phyloP scores from a whole-genome alignment of 2,329 filamentous ascomycete genomes.

The Hymenoscyphus fructigenus region DNA sequence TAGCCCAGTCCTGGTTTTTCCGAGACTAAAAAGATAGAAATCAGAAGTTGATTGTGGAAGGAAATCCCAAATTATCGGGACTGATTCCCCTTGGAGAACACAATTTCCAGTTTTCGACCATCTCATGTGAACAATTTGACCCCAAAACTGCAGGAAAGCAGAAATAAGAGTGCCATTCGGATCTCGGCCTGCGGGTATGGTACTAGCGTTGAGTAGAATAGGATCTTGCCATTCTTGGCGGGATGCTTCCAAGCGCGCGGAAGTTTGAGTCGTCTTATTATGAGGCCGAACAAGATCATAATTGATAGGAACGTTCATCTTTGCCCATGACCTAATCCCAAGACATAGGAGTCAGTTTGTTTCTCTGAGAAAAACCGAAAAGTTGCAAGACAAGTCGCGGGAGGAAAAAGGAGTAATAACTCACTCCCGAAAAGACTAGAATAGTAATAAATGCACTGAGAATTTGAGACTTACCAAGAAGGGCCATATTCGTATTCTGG shows the following conservation, averaged over 20 bases:
- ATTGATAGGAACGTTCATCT: conserved; percentile 9
- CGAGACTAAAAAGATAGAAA: conserved; percentile 10
- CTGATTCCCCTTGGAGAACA: background rate
- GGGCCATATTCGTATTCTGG: conserved; percentile 7
- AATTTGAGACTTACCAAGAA: conserved; percentile 1
- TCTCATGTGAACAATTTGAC: conserved; percentile 3
- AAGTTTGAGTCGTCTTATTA: background rate
- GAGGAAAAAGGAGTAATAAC: too few species aligned
- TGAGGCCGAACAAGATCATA: conserved; percentile 4
- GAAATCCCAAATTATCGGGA: conserved; percentile 12
- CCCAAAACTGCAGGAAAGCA: conserved; percentile 10
- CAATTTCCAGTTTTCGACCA: conserved; percentile 10
- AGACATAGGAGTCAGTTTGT: too few species aligned
- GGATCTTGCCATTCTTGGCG: background rate
- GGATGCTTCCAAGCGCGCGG: too few species aligned
- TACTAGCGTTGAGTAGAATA: background rate
- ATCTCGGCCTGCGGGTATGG: conserved; percentile 10
- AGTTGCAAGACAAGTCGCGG: too few species aligned
- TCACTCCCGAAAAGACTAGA: too few species aligned
- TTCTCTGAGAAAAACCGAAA: too few species aligned
- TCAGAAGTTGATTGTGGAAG: conserved; percentile 6
- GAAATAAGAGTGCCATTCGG: conserved; percentile 13
- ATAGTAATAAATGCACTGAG: too few species aligned
- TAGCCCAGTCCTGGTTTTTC: conserved; percentile 1
- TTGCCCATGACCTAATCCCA: conserved; percentile 12